These are phyloP conservation scores for Alopecurus myosuroides DNA, from an alignment of 176 grass and related monocot species.

Conservation along the genomic window DNA sequence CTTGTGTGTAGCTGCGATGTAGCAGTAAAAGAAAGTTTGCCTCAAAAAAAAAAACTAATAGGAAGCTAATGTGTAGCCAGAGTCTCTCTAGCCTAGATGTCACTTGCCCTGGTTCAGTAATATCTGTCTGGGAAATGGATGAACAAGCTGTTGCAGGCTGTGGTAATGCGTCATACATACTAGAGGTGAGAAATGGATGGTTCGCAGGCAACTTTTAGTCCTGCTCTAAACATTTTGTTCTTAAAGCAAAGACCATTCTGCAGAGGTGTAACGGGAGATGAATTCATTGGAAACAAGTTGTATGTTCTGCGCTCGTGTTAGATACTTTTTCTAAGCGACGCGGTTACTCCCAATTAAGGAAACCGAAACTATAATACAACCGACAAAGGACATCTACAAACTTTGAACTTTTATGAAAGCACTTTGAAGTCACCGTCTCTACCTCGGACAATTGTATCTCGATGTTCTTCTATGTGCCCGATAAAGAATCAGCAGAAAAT, in stretches of 20 bases:
- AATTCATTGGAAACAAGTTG: not conserved
- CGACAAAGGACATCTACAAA: not conserved
- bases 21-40: too few species aligned
- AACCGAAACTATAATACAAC: too few species aligned
- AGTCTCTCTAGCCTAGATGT: not conserved
- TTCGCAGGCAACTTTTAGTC: not conserved
- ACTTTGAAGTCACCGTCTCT: not conserved
- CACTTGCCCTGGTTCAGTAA: not conserved
- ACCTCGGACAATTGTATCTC: not conserved
- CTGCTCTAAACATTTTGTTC: not conserved
- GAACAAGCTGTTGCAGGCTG: not conserved
- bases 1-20: too few species aligned
- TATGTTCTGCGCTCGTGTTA: not conserved
- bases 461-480: not conserved
- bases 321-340: not conserved
- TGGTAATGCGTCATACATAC: not conserved
- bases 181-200: too few species aligned
- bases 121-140: not conserved
- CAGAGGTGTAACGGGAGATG: not conserved
- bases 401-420: not conserved
- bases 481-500: too few species aligned
- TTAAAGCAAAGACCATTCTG: not conserved
- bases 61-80: not conserved
- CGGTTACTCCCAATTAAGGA: not conserved
- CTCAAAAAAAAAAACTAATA: too few species aligned